Conservation (phyloP, 371 early-diverging fungal species). For the Chytridium lagenaria region DNA sequence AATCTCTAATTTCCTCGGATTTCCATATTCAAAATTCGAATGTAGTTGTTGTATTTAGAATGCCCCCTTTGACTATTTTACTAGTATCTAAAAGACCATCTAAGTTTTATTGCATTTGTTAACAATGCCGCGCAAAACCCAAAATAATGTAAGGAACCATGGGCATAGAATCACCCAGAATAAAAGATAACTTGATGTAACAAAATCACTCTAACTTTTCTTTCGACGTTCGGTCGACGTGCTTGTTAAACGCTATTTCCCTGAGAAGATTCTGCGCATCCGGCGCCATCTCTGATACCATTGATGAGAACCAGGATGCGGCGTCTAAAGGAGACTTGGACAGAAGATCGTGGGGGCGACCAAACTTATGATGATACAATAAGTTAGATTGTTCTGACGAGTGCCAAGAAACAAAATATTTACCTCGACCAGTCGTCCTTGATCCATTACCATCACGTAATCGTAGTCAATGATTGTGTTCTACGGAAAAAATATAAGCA, state of each 20-base stretch:
- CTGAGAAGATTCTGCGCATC: slow-evolving; percentile 43
- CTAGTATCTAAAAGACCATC: no score
- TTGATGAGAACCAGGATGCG: slow-evolving; percentile 44
- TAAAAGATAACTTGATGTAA: no score
- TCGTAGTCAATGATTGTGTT: slow-evolving; percentile 92
- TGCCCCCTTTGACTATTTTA: no score
- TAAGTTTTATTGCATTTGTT: no score
- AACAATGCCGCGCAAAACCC: no score
- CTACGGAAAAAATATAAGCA: slow-evolving; percentile 1
- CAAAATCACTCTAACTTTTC: not conserved
- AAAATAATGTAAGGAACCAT: no score
- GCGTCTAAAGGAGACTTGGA: slow-evolving; percentile 26
- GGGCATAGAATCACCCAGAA: no score
- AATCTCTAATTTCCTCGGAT: no score
- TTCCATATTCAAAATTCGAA: no score
- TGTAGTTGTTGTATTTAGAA: no score
- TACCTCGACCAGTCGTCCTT: slow-evolving; percentile 75
- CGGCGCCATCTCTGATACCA: slow-evolving; percentile 53
- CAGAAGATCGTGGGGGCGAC: slow-evolving; percentile 45
- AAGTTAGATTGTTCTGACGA: no score
- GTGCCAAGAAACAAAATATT: slow-evolving; percentile 38
- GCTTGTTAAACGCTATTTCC: slow-evolving; percentile 21
- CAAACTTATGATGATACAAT: no score
- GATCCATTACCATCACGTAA: slow-evolving; percentile 81
- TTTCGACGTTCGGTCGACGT: not conserved